Evolutionary conservation across 805 yeast genomes (phyloP).

Genomic region (Wickerhamomyces subpelliculosus): DNA sequence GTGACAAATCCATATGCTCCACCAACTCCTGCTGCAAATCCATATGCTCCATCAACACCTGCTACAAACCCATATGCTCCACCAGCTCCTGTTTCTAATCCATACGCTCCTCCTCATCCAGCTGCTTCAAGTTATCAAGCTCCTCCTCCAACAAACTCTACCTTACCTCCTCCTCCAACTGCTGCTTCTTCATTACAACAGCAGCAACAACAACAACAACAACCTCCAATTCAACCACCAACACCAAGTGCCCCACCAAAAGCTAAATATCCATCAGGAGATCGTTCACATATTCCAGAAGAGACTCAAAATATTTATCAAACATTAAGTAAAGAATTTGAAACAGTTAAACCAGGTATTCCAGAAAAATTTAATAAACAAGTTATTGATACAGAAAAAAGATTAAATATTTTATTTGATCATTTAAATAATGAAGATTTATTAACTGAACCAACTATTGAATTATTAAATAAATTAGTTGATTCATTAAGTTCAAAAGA

Average conservation of each 20-base stretch:
- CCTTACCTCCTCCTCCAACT: conserved; percentile 9
- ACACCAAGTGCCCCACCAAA: conserved; percentile 9
- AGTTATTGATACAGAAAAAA: conserved; percentile 72
- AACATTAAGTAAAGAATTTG: conserved; percentile 48
- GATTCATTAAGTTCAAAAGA: conserved; percentile 46
- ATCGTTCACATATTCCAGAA: conserved; percentile 59
- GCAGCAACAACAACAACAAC: conserved; percentile 11
- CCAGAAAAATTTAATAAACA: conserved; percentile 73
- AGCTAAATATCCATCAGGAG: conserved; percentile 50
- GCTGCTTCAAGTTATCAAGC: conserved; percentile 18
- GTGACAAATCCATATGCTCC: conserved; percentile 21
- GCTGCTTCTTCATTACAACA: conserved; percentile 11
- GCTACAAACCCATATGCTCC: conserved; percentile 27
- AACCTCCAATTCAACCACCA: conserved; percentile 9
- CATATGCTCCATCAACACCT: conserved; percentile 24
- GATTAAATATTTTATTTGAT: conserved; percentile 69
- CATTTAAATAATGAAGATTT: conserved; percentile 70
- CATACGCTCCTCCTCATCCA: conserved; percentile 20
- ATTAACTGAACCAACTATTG: conserved; percentile 49
- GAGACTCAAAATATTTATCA: conserved; percentile 51
- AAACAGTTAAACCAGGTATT: conserved; percentile 59
- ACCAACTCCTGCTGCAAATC: conserved; percentile 13
- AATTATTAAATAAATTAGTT: conserved; percentile 44
- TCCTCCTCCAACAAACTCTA: conserved; percentile 28
- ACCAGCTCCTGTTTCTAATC: conserved; percentile 14